Evolutionary conservation across 805 yeast species (phyloP).

Genomic region (Barnettozyma salicaria): DNA sequence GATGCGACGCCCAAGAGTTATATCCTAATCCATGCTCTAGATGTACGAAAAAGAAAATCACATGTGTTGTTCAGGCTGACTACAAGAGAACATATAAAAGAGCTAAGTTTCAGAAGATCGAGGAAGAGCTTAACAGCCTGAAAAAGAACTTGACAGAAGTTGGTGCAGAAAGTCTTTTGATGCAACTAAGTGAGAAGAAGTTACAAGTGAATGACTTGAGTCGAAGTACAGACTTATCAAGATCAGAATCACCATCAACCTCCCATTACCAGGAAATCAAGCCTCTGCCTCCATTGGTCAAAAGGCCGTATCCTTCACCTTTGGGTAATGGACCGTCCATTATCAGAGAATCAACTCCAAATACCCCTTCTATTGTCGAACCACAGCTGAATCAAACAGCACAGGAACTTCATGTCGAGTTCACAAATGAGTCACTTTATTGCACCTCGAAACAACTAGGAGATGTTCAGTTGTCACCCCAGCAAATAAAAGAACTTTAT

Average conservation of each 20-base stretch:
- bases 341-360: slow-evolving; percentile 19
- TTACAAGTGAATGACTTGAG: slow-evolving; percentile 17
- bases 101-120: slow-evolving; percentile 76
- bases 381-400: slow-evolving; percentile 9
- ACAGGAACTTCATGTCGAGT: slow-evolving; percentile 12
- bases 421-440: slow-evolving; percentile 33
- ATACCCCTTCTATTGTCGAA: slow-evolving; percentile 5
- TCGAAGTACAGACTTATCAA: neutral
- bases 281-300: slow-evolving; percentile 1
- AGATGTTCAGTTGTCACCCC: slow-evolving; percentile 53
- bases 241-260: slow-evolving; percentile 1
- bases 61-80: slow-evolving; percentile 70
- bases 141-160: slow-evolving; percentile 43
- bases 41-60: slow-evolving; percentile 63
- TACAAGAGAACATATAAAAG: slow-evolving; percentile 88
- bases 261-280: slow-evolving; percentile 5
- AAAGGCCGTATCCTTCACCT: slow-evolving; percentile 4
- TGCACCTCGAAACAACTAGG: slow-evolving; percentile 73
- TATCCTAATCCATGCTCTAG: slow-evolving; percentile 79
- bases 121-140: slow-evolving; percentile 67
- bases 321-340: slow-evolving; percentile 22
- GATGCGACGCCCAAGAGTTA: slow-evolving; percentile 77
- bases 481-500: slow-evolving; percentile 56
- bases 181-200: slow-evolving; percentile 19
- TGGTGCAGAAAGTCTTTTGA: slow-evolving; percentile 21